phyloP scores from a whole-genome alignment of 2,329 filamentous ascomycete species.

The Colletotrichum sansevieriae region DNA sequence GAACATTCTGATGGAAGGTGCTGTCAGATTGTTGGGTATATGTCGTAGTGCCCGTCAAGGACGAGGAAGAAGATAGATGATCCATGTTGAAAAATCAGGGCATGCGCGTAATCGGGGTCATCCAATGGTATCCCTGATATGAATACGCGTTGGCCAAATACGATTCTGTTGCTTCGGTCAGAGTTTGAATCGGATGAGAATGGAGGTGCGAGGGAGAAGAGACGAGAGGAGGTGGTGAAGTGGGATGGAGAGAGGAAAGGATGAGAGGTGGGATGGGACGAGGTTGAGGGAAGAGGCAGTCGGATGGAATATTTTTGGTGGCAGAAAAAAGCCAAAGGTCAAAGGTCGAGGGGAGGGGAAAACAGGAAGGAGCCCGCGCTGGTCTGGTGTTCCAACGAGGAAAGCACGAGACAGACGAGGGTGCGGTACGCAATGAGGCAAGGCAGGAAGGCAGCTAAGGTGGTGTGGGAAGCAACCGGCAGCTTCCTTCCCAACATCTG shows the following conservation, averaged over 20 bases:
- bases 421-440: neutral
- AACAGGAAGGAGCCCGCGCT: neutral
- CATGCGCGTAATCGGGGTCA: slow-evolving; percentile 20
- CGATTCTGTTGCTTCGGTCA: slow-evolving; percentile 31
- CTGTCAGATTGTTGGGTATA: slow-evolving; percentile 32
- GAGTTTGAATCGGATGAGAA: slow-evolving; percentile 10
- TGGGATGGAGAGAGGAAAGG: neutral
- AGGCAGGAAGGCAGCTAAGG: neutral
- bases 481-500: neutral
- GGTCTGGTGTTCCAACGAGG: neutral
- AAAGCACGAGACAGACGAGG: neutral
- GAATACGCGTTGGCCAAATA: slow-evolving; percentile 35
- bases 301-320: neutral
- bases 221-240: slow-evolving; percentile 9
- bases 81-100: slow-evolving; percentile 48
- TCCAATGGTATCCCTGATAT: slow-evolving; percentile 28
- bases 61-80: slow-evolving; percentile 45
- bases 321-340: neutral
- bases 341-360: neutral
- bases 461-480: neutral
- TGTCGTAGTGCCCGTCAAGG: slow-evolving; percentile 19
- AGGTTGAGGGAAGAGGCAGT: neutral
- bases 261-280: neutral
- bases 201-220: slow-evolving; percentile 6
- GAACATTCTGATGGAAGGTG: slow-evolving; percentile 39